Base-by-base conservation (phyloP, 192 early-diverging fungal genomes). In the Obelidium mucronatum region DNA sequence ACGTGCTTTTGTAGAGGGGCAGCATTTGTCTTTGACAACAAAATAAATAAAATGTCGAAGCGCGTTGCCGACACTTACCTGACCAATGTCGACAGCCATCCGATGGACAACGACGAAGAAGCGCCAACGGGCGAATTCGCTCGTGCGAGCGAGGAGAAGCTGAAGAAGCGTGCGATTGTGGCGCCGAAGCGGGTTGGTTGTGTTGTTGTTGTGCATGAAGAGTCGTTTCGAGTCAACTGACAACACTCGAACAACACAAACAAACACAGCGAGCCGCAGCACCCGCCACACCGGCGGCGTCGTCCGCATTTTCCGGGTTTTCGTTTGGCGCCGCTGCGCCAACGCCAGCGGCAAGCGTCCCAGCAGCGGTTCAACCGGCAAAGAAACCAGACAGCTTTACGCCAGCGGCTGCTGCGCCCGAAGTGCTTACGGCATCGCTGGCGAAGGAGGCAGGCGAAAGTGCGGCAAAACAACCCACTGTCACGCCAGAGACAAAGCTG, bases 171-270 rank as follows among this genome's bases (percentile, higher is more conserved):
- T 22, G 30, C 34, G 19, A 68, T 68, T 51, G 67, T 44, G 28
- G 42, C 67, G 19, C 67, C 48, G 31, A 68, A 52, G 52, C 67
- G 67, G 22, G 67, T 44, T 8, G 19, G 67, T 48, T 26, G 30
- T 11, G 33, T 30, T 2, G 6, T 33, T 60, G 11, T 33, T 51
- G 48, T 51, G 8, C n/a, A n/a, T n/a, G n/a, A n/a, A n/a, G n/a
- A n/a, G n/a, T n/a, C n/a, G n/a, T n/a, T n/a, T n/a, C n/a, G n/a
- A n/a, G n/a, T n/a, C n/a, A n/a, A n/a, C n/a, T n/a, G n/a, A n/a
- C n/a, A n/a, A n/a, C n/a, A n/a, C n/a, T n/a, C n/a, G n/a, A n/a
- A n/a, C n/a, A n/a, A n/a, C n/a, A n/a, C n/a, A n/a, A n/a, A n/a
- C n/a, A 8, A 19, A 60, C 8, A 33, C 6, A 60, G 58, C 6